Base-by-base conservation (phyloP, 1,284 basidiomycete species). In the Ustilago xerochloae region DNA sequence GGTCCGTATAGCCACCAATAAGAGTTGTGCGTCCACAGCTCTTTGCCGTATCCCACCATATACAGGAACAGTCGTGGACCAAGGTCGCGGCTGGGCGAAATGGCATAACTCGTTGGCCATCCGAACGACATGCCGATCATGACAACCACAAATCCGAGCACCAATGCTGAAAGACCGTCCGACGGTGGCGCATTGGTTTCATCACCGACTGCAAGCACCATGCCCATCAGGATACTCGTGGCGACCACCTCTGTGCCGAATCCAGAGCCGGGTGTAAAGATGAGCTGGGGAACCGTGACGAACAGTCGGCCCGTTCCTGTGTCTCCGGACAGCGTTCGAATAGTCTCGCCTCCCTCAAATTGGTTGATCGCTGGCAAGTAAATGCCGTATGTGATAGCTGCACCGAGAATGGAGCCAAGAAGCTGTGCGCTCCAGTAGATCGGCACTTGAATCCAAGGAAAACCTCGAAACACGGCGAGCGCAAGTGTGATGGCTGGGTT, bases 1-100 rank as follows among this genome's bases (percentile, higher is more conserved):
- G 90, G 88, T 71, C 90, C 90, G 90, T 91, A 92, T 26, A 92
- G 70, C 90, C 91, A 92, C 81, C 92, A 92, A 64, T 91, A 91
- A 75, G 86, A 87, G 64, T 87, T 85, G 75, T 85, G 88, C 36
- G 85, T 78, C 65, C 78, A 84, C 2, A 81, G 86, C 65, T 85
- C 85, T 38, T 48, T 81, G 24, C 89, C 89, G 75, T 90, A 91
- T 26, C 90, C 88, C 4, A 87, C 87, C 87, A 89, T 88, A 33
- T 88, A 87, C 1, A 88, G 88, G 76, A 90, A 84, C 49, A 90
- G 79, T 4, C 90, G 85, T 0, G 90, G 90, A 10, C 90, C 90
- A 10, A 90, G 81, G 77, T 90, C 90, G 66, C 90, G 88, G 9
- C 90, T 90, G 16, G 89, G 89, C 77, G 90, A 90, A 46, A 90